Percentiles rank a stretch among this genome's conserved stretches.
Conservation (phyloP, 371 early-diverging fungal genomes). For the Vairimorpha necatrix region DNA sequence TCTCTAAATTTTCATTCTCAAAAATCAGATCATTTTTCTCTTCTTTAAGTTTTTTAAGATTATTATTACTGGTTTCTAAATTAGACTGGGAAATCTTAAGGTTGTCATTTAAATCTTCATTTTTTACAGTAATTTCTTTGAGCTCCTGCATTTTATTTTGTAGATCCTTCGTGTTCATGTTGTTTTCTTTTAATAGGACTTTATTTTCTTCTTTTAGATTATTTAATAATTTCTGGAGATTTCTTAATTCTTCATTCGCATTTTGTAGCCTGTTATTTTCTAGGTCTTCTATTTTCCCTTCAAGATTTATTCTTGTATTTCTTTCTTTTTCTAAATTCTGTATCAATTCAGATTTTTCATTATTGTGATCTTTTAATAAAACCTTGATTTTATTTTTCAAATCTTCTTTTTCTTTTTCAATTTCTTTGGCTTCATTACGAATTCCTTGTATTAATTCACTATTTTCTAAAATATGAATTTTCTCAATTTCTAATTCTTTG, state of each 20-base stretch:
- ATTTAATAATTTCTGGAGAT: constrained; percentile 12
- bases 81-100: constrained; percentile 55
- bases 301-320: not conserved
- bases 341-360: not conserved
- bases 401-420: constrained; percentile 29
- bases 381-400: constrained; percentile 7
- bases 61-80: constrained; percentile 61
- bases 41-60: constrained; percentile 66
- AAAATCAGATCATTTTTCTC: constrained; percentile 69
- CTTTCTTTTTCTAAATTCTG: not conserved
- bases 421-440: constrained; percentile 66
- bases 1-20: constrained; percentile 67
- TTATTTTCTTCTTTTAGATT: not conserved
- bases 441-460: constrained; percentile 69
- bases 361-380: not conserved
- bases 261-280: constrained; percentile 69
- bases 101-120: constrained; percentile 59
- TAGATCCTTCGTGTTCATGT: constrained; percentile 66
- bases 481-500: constrained; percentile 67
- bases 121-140: constrained; percentile 65
- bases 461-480: constrained; percentile 67
- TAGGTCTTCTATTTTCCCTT: constrained; percentile 68
- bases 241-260: constrained; percentile 49
- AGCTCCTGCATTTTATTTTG: not conserved
- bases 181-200: constrained; percentile 52